These are phyloP conservation scores for Fusarium sororula DNA, from an alignment of 2,329 filamentous ascomycete species.

Conservation along the genomic window DNA sequence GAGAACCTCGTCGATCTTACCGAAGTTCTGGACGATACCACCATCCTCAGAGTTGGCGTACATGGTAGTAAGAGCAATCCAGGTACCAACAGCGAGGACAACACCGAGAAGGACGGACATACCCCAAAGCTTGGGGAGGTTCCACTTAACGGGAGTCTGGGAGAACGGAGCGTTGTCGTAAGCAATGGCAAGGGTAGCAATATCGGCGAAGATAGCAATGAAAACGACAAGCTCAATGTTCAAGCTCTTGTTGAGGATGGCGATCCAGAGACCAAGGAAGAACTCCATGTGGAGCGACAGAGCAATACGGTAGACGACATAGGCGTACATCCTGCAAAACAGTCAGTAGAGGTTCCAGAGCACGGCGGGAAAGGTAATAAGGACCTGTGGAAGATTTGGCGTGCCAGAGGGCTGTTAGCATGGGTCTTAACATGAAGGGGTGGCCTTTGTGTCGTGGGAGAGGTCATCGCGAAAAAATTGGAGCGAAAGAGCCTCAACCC, in stretches of 20 bases:
- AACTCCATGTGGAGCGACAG: conserved; percentile 91
- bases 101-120: conserved; percentile 87
- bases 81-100: conserved; percentile 83
- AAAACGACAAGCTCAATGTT: conserved; percentile 91
- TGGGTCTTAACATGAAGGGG: conserved; percentile 55
- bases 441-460: not conserved
- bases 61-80: conserved; percentile 91
- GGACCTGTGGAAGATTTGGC: no score
- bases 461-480: not conserved
- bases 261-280: conserved; percentile 92
- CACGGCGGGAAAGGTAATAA: no score
- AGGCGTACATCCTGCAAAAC: conserved; percentile 77
- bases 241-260: conserved; percentile 83
- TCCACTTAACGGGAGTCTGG: conserved; percentile 91
- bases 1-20: conserved; percentile 81
- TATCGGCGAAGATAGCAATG: conserved; percentile 92
- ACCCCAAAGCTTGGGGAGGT: conserved; percentile 92
- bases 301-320: conserved; percentile 94
- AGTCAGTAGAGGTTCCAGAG: no score
- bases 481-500: not conserved
- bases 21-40: conserved; percentile 91
- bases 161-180: conserved; percentile 94
- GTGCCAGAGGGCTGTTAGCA: conserved; percentile 42
- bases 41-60: conserved; percentile 72
- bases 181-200: conserved; percentile 89